These are phyloP conservation scores for Sistotremastrum niveocremeum DNA, from an alignment of 768 basidiomycete genomes.

Conservation along the genomic window DNA sequence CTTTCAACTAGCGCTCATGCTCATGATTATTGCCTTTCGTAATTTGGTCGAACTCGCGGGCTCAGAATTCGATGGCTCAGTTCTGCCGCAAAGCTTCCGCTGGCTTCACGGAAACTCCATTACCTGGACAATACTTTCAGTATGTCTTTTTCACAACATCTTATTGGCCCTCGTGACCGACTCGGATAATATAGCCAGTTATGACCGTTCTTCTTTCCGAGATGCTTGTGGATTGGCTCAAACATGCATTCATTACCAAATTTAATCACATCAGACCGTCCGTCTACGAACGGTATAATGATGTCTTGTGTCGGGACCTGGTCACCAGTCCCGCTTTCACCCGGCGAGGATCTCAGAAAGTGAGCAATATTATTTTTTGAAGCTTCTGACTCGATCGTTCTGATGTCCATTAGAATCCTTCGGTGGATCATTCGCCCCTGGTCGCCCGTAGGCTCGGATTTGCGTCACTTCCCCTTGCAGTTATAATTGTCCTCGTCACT, in stretches of 20 bases:
- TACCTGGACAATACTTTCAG: constrained; percentile 82
- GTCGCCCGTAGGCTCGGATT: constrained; percentile 92
- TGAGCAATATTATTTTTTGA: constrained; percentile 12
- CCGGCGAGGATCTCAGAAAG: constrained; percentile 57
- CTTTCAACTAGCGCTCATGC: constrained; percentile 85
- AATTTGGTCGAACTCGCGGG: constrained; percentile 92
- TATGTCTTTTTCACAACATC: constrained; percentile 25
- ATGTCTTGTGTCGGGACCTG: constrained; percentile 89
- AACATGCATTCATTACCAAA: constrained; percentile 98
- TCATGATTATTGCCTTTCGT: constrained; percentile 79
- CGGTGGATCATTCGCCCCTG: constrained; percentile 91
- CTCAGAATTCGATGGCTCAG: constrained; percentile 72
- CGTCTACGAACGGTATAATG: constrained; percentile 89
- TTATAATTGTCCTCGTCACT: constrained; percentile 64
- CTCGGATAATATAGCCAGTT: constrained; percentile 52
- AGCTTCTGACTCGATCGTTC: neutral
- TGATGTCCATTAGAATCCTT: constrained; percentile 44
- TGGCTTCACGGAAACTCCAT: constrained; percentile 73
- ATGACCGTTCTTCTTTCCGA: constrained; percentile 84
- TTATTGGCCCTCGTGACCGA: neutral
- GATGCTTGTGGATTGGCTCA: constrained; percentile 94
- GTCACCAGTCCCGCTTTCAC: constrained; percentile 65
- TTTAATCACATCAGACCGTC: constrained; percentile 96
- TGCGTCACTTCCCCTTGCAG: constrained; percentile 82
- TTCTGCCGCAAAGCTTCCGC: constrained; percentile 71